Base-by-base conservation (phyloP, 2,329 filamentous ascomycete species). In the Leptographium flavum region DNA sequence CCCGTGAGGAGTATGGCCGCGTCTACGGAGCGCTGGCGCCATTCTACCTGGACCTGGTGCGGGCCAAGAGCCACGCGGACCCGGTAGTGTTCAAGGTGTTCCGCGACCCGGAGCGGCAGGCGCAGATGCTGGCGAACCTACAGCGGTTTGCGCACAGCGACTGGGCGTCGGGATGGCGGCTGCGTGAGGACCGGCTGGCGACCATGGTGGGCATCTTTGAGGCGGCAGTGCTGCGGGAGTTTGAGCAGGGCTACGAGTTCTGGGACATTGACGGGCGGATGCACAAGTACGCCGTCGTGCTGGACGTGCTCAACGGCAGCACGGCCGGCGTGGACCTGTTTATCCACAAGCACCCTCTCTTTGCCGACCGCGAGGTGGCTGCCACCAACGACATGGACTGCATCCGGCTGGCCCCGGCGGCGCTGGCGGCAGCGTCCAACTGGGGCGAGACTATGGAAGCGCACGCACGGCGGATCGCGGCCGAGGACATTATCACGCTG, bases 261-360 rank as follows among this genome's bases (percentile, higher is more conserved):
- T 84, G 83, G 65, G 90, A 98, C 59, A 79, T 93, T 45, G 83
- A 94, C 52, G 87, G 86, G 2, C 73, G 80, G 45, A 95, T 96
- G 90, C 79, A 74, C 53, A 77, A 83, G 56, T 96, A 94, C 61
- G 88, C 88, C 2, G 79, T 87, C 54, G 87, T 98, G 15, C 66
- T 98, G 46, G 79, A 84, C 47, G 74, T 75, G 2, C 69, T 98
- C 38, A 93, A 94, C 58, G 87, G 85, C 23, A 87, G 87, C 15
- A 71, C 73, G 35, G 80, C 82, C 14, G 86, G 78, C 10, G 70
- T 93, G 40, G 87, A 96, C 44, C 69, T 87, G 1, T 96, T 94
- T 58, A 79, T 94, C 45, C 82, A 90, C 46, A 90, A 92, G 54
- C 87, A 95, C 57, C 83, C 86, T 1, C 67, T 96, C 44, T 83